These are phyloP conservation scores for Penicillium steckii DNA, from an alignment of 495 filamentous ascomycete genomes.

Conservation along the genomic window DNA sequence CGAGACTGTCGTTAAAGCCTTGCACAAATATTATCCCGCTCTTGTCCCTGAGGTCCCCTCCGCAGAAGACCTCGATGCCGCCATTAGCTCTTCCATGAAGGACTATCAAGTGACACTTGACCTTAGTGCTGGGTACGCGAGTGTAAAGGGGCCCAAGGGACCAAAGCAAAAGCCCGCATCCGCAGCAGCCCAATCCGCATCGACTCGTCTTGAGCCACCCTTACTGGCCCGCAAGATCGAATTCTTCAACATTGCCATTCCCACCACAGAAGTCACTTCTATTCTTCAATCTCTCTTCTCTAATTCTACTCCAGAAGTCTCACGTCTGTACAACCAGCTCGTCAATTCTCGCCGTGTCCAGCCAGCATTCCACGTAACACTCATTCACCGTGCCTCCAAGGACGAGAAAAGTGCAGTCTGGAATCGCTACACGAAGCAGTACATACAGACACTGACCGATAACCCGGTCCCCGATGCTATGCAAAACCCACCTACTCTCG, in stretches of 20 bases:
- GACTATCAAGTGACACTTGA: slow-evolving; percentile 77
- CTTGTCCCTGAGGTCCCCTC: slow-evolving; percentile 71
- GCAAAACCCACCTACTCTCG: slow-evolving; percentile 42
- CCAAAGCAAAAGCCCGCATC: slow-evolving; percentile 17
- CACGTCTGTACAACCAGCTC: slow-evolving; percentile 74
- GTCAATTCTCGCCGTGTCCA: slow-evolving; percentile 73
- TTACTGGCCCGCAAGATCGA: slow-evolving; percentile 60
- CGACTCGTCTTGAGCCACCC: slow-evolving; percentile 17
- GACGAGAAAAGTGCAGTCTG: slow-evolving; percentile 64
- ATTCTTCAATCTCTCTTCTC: slow-evolving; percentile 69
- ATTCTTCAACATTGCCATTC: slow-evolving; percentile 74
- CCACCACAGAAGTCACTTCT: slow-evolving; percentile 53
- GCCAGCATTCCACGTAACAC: slow-evolving; percentile 85
- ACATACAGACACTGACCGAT: slow-evolving; percentile 39
- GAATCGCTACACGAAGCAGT: slow-evolving; percentile 58
- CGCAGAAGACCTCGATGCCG: slow-evolving; percentile 72
- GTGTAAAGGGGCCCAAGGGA: slow-evolving; percentile 40
- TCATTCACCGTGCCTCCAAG: slow-evolving; percentile 74
- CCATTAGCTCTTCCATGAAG: slow-evolving; percentile 71
- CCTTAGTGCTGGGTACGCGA: slow-evolving; percentile 54
- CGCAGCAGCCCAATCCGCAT: slow-evolving; percentile 10
- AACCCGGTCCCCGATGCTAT: slow-evolving; percentile 38
- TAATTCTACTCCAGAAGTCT: slow-evolving; percentile 36
- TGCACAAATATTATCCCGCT: slow-evolving; percentile 71
- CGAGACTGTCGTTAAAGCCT: slow-evolving; percentile 67